Evolutionary conservation across 192 early-diverging fungal genomes (phyloP).

Genomic region (Haplosporangium gracile): DNA sequence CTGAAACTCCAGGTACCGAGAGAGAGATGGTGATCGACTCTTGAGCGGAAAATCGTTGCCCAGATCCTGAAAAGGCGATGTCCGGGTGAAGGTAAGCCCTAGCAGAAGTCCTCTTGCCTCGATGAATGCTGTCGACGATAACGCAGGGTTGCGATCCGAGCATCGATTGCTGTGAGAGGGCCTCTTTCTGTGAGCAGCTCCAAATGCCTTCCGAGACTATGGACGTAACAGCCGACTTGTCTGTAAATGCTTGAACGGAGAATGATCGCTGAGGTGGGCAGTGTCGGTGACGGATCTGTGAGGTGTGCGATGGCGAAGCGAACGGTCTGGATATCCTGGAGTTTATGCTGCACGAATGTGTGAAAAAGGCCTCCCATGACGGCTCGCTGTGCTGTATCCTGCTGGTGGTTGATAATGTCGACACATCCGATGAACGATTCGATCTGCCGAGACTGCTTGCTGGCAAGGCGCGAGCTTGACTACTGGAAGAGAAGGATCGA

Average conservation of each 20-base stretch:
- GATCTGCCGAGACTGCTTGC: neutral
- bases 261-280: constrained; percentile 27
- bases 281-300: constrained; percentile 10
- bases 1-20: neutral
- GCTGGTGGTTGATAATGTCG: neutral
- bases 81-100: constrained; percentile 17
- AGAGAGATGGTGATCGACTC: neutral
- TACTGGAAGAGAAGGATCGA: constrained; percentile 7
- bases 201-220: constrained; percentile 10
- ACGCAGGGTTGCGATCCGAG: constrained; percentile 36
- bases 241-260: constrained; percentile 27
- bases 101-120: constrained; percentile 26
- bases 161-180: constrained; percentile 26
- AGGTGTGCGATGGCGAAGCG: constrained; percentile 2
- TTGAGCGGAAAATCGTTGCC: neutral
- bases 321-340: constrained; percentile 24
- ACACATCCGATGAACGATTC: neutral
- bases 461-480: neutral
- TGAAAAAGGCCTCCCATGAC: constrained; percentile 48
- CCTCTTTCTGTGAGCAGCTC: constrained; percentile 23
- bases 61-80: neutral
- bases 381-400: constrained; percentile 13
- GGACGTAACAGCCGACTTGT: neutral
- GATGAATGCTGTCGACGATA: constrained; percentile 32
- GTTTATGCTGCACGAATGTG: constrained; percentile 17